A percentile compares a stretch with the other conserved stretches of the same genome.
These are phyloP conservation scores for Pelomyxa schiedti DNA, from an alignment of 78 protist species.

Conservation along the genomic window DNA sequence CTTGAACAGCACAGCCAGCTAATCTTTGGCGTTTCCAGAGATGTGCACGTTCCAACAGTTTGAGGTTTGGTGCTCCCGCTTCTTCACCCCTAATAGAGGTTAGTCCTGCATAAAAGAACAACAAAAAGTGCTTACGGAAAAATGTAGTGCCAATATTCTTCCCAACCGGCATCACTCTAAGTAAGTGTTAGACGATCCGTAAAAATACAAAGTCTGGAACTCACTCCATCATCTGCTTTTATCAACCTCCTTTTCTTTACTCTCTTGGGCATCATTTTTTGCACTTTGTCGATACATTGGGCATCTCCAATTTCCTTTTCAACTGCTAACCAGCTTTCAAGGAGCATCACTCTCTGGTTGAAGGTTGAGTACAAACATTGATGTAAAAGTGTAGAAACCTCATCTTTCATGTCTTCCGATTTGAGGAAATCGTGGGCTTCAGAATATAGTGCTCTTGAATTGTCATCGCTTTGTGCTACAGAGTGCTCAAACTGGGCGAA, in stretches of 20 bases:
- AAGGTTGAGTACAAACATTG: background rate
- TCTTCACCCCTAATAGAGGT: too few relatives aligned
- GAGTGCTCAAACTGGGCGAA: conserved; percentile 46
- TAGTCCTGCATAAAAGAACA: too few relatives aligned
- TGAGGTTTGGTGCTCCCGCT: conserved; percentile 42
- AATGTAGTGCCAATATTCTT: conserved; percentile 79
- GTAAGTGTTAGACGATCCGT: background rate
- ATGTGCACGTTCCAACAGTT: conserved; percentile 75
- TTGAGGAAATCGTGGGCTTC: conserved; percentile 30
- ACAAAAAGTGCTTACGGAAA: too few relatives aligned
- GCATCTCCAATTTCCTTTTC: conserved; percentile 32
- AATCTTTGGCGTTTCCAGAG: conserved; percentile 58
- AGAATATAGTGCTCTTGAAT: conserved; percentile 18
- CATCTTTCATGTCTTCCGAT: conserved; percentile 16
- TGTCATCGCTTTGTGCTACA: background rate
- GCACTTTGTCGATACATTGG: conserved; percentile 6
- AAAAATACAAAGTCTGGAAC: background rate
- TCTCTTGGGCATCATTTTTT: conserved; percentile 38
- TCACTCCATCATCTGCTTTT: conserved; percentile 31
- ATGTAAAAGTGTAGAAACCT: background rate
- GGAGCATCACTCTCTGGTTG: conserved; percentile 23
- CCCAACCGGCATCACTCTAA: conserved; percentile 38
- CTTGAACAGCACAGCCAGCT: too few relatives aligned
- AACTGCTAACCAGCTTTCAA: conserved; percentile 32
- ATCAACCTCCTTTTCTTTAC: conserved; percentile 49